A percentile compares a stretch with the other conserved stretches of the same genome.
Conservation (phyloP, 306 rosid species). For the Sicyos baderoa region DNA sequence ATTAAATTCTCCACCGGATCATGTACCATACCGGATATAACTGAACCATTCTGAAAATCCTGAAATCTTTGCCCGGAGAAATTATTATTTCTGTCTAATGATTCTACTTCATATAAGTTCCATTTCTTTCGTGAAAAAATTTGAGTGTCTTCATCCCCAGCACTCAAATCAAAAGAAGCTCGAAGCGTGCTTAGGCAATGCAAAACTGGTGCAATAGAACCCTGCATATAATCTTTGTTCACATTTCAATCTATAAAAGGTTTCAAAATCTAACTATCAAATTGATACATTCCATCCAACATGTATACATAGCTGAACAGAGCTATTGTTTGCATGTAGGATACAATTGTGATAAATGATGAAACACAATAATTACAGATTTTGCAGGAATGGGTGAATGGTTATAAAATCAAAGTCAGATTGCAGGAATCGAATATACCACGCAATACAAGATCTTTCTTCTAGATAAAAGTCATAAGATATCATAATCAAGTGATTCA, state of each 20-base stretch:
- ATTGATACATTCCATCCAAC: neutral
- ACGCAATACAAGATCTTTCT: neutral
- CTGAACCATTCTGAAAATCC: constrained; percentile 27
- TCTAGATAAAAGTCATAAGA: neutral
- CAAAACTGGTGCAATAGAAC: constrained; percentile 71
- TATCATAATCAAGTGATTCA: neutral
- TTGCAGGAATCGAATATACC: neutral
- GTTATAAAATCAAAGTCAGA: constrained; percentile 5
- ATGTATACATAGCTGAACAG: neutral
- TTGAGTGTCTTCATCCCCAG: constrained; percentile 43
- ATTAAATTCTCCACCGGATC: constrained; percentile 5
- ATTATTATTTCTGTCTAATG: constrained; percentile 32
- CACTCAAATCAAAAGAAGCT: constrained; percentile 53
- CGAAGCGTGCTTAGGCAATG: constrained; percentile 70
- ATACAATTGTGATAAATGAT: constrained; percentile 1
- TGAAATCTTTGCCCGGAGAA: constrained; percentile 31
- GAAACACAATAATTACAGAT: neutral
- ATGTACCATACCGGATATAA: constrained; percentile 35
- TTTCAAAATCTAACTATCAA: neutral
- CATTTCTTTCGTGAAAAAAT: constrained; percentile 52
- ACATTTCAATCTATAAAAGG: constrained; percentile 13
- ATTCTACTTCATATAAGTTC: constrained; percentile 46
- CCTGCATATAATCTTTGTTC: constrained; percentile 52
- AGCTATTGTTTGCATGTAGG: constrained; percentile 17
- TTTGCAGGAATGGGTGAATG: neutral